Evolutionary conservation across 306 rosid species (phyloP), one percentile per base, ranked within the genome.

Genomic region (Quercus variabilis): DNA sequence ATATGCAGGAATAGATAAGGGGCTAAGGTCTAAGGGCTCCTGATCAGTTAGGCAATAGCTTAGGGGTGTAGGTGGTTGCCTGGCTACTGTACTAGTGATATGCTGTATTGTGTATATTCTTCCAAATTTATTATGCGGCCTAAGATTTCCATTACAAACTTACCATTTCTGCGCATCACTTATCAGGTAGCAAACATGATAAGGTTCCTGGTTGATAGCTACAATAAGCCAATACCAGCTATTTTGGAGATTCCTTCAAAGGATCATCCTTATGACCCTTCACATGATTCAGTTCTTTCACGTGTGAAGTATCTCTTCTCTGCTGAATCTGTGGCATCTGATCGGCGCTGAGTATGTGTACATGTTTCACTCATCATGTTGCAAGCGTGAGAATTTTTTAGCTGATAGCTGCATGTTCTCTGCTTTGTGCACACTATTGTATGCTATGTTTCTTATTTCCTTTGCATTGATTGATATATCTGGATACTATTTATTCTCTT

Each of bases 151-250:
- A 56, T 20, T 55, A 10, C 54, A 78, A 76, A 30, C 71, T 71
- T 80, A 69, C 67, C 5, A 46, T 54, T 55, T 62, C 8, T 43
- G 70, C 25, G 26, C 49, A 60, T 77, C 51, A 21, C 69, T 74
- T 78, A 57, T 78, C 92, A 95, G 99, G 98, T 93, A 33, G 99
- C 99, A 65, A 95, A 91, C 81, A 91, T 93, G 99, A 91, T 93
- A 75, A 89, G 97, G 89, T 90, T 93, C 87, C 82, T 95, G 71
- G 97, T 93, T 28, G 96, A 95, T 83, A 93, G 96, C 90, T 95
- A 93, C 78, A 91, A 91, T 69, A 93, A 90, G 82, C 98, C 98
- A 19, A 74, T 95, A 83, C 99, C 98, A 26, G 97, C 97, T 15
- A 95, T 95, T 21, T 85, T 95, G 79, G 99, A 95, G 85, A 95